Evolutionary conservation across 306 rosid genomes (phyloP), one percentile per base, ranked within the genome.

Genomic region (Psophocarpus tetragonolobus): DNA sequence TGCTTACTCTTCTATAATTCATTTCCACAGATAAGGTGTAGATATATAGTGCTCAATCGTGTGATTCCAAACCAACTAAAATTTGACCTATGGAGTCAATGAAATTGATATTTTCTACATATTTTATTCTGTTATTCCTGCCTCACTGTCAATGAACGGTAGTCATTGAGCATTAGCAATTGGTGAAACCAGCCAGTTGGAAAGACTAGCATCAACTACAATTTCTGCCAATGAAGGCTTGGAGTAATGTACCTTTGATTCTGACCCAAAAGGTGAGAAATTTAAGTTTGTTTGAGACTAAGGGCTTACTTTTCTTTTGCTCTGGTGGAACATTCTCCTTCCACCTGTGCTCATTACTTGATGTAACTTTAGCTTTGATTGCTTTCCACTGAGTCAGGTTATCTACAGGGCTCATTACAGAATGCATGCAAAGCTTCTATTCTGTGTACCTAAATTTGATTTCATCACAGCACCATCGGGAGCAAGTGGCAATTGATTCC

Each of bases 161-260:
- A 74, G 63, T 74, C 56, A 10, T 68, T 8, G 82, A 73, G 74
- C 86, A 77, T 66, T 51, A 65, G 38, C 57, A 6, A 36, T 88
- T 15, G 80, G 80, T 67, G 89, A 83, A 76, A 69, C 29, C 51
- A 89, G 54, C 97, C 97, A 92, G 83, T 84, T 90, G 44, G 97
- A 88, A 75, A 95, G 88, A 87, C 93, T 91, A 45, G 89, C 76
- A 76, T 90, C 81, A 74, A 89, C 96, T 15, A 85, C 81, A 45
- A 84, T 73, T 80, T 92, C 92, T 82, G 84, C 79, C 84, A 86
- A 66, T 23, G 73, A 74, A 61, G 90, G 89, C 78, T 88, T 87
- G 47, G 91, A 81, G 71, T 68, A 79, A 75, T 63, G 45, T 26
- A 60, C 77, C 11, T 68, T 80, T 18, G 85, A 62, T 74, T 82